Evolutionary conservation across 768 basidiomycete species (phyloP).

Genomic region (Lactarius deliciosus): DNA sequence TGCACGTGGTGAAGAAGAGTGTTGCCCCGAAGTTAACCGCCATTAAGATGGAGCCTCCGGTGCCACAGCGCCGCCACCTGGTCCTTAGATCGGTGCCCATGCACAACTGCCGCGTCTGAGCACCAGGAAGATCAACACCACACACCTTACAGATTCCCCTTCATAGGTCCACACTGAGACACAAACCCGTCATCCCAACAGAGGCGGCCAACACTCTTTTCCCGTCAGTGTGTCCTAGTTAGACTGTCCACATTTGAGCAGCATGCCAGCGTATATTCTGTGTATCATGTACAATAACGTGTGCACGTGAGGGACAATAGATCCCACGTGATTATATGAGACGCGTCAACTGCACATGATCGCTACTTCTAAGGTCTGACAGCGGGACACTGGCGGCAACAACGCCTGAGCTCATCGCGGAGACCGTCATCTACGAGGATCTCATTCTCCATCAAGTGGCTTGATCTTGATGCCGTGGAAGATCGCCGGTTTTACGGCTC

Average conservation of each 20-base stretch:
- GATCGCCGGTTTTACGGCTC: conserved; percentile 1
- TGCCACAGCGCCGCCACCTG: conserved; percentile 10
- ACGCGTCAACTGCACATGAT: conserved; percentile 6
- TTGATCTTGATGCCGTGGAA: conserved; percentile 11
- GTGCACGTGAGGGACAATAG: background rate
- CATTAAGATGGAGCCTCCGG: conserved; percentile 55
- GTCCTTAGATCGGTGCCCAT: background rate
- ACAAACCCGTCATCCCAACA: background rate
- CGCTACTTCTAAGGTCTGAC: background rate
- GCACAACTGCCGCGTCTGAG: background rate
- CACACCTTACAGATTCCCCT: background rate
- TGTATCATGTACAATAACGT: background rate
- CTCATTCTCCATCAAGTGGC: background rate
- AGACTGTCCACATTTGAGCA: background rate
- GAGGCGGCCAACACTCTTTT: background rate
- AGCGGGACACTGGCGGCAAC: background rate
- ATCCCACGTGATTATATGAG: conserved; percentile 10
- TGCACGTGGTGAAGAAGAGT: conserved; percentile 72
- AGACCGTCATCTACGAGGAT: background rate
- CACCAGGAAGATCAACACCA: background rate
- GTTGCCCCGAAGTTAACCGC: conserved; percentile 64
- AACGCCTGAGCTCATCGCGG: background rate
- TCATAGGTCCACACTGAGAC: too few species aligned
- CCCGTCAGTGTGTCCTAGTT: background rate
- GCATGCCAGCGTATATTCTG: too few species aligned